Conservation (phyloP, 2,329 filamentous ascomycete species). For the Pseudogymnoascus pannorum region DNA sequence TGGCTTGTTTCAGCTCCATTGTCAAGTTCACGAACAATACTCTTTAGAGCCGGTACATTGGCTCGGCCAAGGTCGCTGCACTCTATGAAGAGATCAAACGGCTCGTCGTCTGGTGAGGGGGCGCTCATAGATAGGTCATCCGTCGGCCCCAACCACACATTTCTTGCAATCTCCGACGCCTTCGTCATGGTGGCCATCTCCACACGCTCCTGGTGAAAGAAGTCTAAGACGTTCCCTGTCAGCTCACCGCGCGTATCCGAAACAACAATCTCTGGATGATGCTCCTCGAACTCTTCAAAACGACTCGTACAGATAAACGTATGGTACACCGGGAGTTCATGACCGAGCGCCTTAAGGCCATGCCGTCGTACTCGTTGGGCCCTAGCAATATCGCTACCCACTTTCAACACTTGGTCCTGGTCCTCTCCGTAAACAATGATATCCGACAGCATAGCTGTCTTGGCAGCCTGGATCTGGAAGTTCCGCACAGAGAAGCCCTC, state of each 20-base stretch:
- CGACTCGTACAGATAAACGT: constrained; percentile 67
- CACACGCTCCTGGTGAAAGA: constrained; percentile 77
- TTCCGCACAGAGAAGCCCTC: constrained; percentile 95
- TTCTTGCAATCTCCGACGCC: constrained; percentile 78
- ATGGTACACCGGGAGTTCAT: constrained; percentile 61
- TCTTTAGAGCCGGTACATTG: constrained; percentile 58
- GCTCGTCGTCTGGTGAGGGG: constrained; percentile 44
- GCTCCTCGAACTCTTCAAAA: constrained; percentile 65
- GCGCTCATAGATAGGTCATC: constrained; percentile 53
- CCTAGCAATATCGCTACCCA: constrained; percentile 61
- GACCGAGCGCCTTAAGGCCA: constrained; percentile 26
- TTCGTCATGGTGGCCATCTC: constrained; percentile 95
- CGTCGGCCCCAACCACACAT: constrained; percentile 85
- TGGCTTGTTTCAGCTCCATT: constrained; percentile 36
- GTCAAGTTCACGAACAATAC: constrained; percentile 47
- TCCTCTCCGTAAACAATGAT: constrained; percentile 87
- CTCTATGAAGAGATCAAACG: constrained; percentile 81
- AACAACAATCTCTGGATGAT: constrained; percentile 63
- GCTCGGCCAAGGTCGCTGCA: constrained; percentile 78
- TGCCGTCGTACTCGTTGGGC: constrained; percentile 59
- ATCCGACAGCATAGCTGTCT: constrained; percentile 80
- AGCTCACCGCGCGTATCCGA: constrained; percentile 63
- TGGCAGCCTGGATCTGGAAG: constrained; percentile 92
- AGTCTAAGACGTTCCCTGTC: constrained; percentile 77
- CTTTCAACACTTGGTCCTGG: constrained; percentile 49